These are phyloP conservation scores for Phialocephala sp. DNA, from an alignment of 2,329 filamentous ascomycete species.

Conservation along the genomic window DNA sequence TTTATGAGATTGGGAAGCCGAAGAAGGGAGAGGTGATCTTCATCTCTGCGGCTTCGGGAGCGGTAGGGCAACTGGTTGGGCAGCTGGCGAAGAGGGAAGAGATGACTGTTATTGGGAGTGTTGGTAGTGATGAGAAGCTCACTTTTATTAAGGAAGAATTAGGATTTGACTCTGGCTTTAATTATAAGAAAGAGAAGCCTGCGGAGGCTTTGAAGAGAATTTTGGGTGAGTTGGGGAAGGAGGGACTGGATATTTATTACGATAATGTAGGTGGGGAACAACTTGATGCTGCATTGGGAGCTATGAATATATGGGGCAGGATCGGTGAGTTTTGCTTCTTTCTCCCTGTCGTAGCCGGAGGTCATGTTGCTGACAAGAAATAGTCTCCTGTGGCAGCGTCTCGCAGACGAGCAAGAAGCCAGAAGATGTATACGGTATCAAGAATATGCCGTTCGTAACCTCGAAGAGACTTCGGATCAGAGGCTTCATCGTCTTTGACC, in stretches of 20 bases:
- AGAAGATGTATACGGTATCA: constrained; percentile 62
- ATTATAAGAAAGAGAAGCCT: constrained; percentile 77
- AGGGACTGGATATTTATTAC: constrained; percentile 77
- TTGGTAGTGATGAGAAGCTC: constrained; percentile 76
- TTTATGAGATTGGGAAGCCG: constrained; percentile 76
- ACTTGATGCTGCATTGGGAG: constrained; percentile 67
- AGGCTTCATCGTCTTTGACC: constrained; percentile 70
- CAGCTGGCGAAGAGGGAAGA: constrained; percentile 79
- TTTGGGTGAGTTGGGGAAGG: constrained; percentile 57
- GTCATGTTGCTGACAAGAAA: constrained; percentile 12
- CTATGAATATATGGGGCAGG: constrained; percentile 66
- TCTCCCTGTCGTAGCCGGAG: not conserved
- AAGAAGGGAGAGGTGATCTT: constrained; percentile 80
- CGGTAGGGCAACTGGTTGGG: constrained; percentile 76
- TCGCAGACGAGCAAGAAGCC: constrained; percentile 66
- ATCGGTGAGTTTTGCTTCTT: constrained; percentile 47
- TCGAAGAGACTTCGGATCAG: constrained; percentile 65
- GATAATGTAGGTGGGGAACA: constrained; percentile 81
- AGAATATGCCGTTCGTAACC: constrained; percentile 64
- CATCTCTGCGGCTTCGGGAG: constrained; percentile 74
- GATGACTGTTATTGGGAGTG: constrained; percentile 72
- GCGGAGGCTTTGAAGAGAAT: constrained; percentile 64
- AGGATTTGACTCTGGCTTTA: constrained; percentile 75
- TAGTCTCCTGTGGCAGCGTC: constrained; percentile 64
- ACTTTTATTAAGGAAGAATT: constrained; percentile 75